Base-by-base conservation (phyloP, 345 rosid species). In the Clausena lansium region DNA sequence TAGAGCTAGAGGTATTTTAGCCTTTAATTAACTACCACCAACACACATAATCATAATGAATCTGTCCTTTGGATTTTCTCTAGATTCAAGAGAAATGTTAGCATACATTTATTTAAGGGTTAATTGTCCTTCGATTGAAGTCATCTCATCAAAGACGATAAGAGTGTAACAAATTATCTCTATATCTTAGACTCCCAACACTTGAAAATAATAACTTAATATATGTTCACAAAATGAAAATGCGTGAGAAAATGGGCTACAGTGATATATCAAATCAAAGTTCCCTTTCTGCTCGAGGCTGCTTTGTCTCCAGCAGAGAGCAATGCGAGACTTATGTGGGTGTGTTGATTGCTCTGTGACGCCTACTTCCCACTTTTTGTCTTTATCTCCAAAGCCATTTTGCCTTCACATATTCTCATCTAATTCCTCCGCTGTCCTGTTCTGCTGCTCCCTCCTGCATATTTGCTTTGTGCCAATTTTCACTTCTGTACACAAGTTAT, bases 241-340 rank as follows among this genome's bases (percentile, higher is more conserved):
- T 36, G 50, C 64, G 32, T 19, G 45, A 63, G 36, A 41, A 9
- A 36, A 57, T 4, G 32, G 4, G 6, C 33, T 5, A 54, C 66
- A 65, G 38, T 77, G 84, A 78, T 76, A 77, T 50, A 75, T 84
- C 90, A 83, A 76, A 80, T 85, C 90, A 73, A 2, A 66, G 66
- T 33, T 10, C 14, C 54, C 47, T 3, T 78, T 69, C 27, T 75
- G 7, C 39, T 58, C 35, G 28, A 3, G 52, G 41, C 80, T 66
- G 55, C 35, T 77, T 79, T 73, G 78, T 71, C 75, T 54, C 28
- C 79, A 76, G 32, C 7, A 38, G 22, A 71, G 58, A 77, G 60
- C 81, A 77, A 77, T 10, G 10, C 13, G 62, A 45, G 79, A 41
- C 75, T 57, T 45, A 67, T 15, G 59, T 20, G 75, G 60, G 7